Base-by-base conservation (phyloP, 306 rosid genomes). In the Cucurbita moschata region DNA sequence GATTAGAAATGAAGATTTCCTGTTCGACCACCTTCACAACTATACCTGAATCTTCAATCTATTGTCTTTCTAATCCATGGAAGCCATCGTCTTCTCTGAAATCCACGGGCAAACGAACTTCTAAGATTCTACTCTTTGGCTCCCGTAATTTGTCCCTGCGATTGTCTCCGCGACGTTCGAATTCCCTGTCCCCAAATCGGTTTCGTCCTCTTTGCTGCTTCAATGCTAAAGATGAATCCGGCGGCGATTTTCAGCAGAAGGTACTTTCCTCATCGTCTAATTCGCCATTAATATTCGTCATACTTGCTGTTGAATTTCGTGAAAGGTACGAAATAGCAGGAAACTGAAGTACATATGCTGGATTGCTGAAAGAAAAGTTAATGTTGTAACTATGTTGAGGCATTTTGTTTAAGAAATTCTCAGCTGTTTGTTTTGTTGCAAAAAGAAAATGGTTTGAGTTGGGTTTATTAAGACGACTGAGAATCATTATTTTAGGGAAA, bases 141-240 rank as follows among this genome's bases (percentile, higher is more conserved):
- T 81, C 37, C 57, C 74, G 50, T 63, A 82, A 73, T 68, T 80
- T 43, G 37, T 63, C 62, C 52, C 70, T 71, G 1, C 69, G 47
- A 63, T 66, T 6, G 10, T 73, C 75, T n/a, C 63, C 56, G 52
- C 75, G 21, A 10, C 57, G 73, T 61, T 71, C 77, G 14, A 54
- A 49, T 50, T 49, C 42, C 61, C 57, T 50, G 10, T 62, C 50
- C 60, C 43, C 35, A 18, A 58, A 64, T 42, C 74, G 39, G 37
- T 49, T 71, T 53, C 63, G 81, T 60, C 76, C 86, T 1, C 44
- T 88, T 77, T 85, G 90, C 83, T 85, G 85, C 81, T 83, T 81
- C 83, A 89, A 66, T 11, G 73, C 88, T 15, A 72, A 78, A 67
- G 87, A 88, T 2, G 85, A 85, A 46, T 76, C 94, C 50, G 81